Evolutionary conservation across 495 filamentous ascomycete species (phyloP).

Genomic region (Articulospora tetracladia): DNA sequence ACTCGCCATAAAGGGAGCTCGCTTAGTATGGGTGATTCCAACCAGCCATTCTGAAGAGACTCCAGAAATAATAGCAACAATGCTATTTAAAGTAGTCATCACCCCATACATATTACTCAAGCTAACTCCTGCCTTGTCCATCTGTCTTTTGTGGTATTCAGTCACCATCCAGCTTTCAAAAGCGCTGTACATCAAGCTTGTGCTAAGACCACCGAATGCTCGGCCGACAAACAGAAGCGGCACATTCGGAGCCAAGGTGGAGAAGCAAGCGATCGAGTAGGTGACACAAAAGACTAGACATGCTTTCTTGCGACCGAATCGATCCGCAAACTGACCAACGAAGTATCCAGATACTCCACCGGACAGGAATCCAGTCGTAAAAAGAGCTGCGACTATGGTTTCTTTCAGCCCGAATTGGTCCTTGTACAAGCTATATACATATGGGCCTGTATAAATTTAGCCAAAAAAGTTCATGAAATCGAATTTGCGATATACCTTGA

Average conservation of each 20-base stretch:
- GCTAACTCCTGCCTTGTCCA: constrained; percentile 31
- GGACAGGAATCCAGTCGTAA: constrained; percentile 48
- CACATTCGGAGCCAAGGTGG: constrained; percentile 36
- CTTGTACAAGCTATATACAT: constrained; percentile 51
- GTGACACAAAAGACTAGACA: constrained; percentile 48
- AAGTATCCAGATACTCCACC: constrained; percentile 46
- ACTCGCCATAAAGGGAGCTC: constrained; percentile 45
- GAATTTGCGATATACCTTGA: constrained; percentile 32
- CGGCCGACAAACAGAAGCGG: constrained; percentile 45
- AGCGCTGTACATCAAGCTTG: constrained; percentile 49
- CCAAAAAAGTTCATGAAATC: background rate
- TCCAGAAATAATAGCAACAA: constrained; percentile 48
- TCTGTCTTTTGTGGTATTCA: constrained; percentile 38
- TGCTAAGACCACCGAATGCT: constrained; percentile 51
- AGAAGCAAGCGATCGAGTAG: constrained; percentile 47
- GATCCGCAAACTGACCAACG: constrained; percentile 47
- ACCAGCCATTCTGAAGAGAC: constrained; percentile 39
- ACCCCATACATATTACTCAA: constrained; percentile 45
- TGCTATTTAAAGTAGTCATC: constrained; percentile 49
- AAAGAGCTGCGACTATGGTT: constrained; percentile 42
- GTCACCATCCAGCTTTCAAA: constrained; percentile 61
- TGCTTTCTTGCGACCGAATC: constrained; percentile 41
- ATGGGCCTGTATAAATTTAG: constrained; percentile 34
- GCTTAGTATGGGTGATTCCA: constrained; percentile 38
- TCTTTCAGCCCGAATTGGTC: constrained; percentile 45